phyloP scores from a whole-genome alignment of 345 rosid species.

The Rhizophora mangle region DNA sequence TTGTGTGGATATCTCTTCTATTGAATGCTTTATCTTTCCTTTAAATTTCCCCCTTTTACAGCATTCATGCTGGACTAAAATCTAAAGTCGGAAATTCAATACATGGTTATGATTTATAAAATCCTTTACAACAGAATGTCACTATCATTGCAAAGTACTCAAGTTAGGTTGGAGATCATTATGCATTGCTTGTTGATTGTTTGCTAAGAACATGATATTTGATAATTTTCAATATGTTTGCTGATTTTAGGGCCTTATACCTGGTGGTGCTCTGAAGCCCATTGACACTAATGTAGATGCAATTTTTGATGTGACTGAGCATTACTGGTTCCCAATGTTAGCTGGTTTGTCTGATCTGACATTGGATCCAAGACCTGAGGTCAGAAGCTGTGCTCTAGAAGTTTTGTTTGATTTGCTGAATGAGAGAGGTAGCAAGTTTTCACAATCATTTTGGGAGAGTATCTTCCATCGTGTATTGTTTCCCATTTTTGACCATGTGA shows the following conservation, averaged over 20 bases:
- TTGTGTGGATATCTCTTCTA: background rate
- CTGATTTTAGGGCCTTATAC: constrained; percentile 67
- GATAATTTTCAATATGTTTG: constrained; percentile 18
- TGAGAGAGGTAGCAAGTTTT: constrained; percentile 86
- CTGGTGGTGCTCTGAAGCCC: constrained; percentile 81
- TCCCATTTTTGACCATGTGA: constrained; percentile 91
- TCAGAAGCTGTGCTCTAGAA: constrained; percentile 86
- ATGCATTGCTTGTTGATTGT: background rate
- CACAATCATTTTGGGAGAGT: constrained; percentile 89
- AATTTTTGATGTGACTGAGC: constrained; percentile 76
- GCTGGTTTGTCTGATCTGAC: constrained; percentile 93
- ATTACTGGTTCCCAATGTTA: constrained; percentile 93
- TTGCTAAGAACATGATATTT: background rate
- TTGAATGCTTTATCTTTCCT: too few relatives aligned
- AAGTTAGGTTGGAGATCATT: background rate
- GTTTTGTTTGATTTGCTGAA: constrained; percentile 88
- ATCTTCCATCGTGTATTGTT: constrained; percentile 87
- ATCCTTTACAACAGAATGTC: too few relatives aligned
- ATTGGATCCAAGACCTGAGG: constrained; percentile 75
- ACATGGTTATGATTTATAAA: too few relatives aligned
- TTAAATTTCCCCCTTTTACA: too few relatives aligned
- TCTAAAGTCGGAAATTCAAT: too few relatives aligned
- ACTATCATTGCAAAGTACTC: background rate
- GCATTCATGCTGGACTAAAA: too few relatives aligned
- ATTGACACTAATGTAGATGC: constrained; percentile 49